Evolutionary conservation across 2,329 filamentous ascomycete species (phyloP).

Genomic region (Fusarium acutatum): DNA sequence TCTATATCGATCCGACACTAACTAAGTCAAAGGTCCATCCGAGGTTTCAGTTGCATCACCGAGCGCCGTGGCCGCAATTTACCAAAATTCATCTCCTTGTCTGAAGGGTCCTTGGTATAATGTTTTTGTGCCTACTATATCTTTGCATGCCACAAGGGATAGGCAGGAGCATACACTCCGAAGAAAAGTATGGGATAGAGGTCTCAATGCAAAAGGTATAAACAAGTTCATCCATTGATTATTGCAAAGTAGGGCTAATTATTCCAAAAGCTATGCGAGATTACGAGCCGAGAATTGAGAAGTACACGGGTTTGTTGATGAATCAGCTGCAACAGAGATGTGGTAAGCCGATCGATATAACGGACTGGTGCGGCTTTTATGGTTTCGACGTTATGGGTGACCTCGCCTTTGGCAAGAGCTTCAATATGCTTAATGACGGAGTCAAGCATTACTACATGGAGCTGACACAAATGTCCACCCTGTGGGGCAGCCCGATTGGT

Average conservation of each 20-base stretch:
- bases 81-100: background rate
- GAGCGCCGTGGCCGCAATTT: background rate
- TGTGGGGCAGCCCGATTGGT: background rate
- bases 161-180: background rate
- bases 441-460: background rate
- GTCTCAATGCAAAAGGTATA: background rate
- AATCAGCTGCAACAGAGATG: background rate
- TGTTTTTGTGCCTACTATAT: background rate
- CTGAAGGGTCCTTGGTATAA: background rate
- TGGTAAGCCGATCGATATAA: background rate
- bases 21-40: background rate
- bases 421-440: background rate
- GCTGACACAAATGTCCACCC: background rate
- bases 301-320: background rate
- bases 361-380: background rate
- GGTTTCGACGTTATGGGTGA: background rate
- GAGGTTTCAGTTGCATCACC: background rate
- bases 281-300: background rate
- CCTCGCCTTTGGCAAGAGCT: background rate
- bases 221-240: rapidly evolving
- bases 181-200: background rate
- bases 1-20: background rate
- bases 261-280: background rate
- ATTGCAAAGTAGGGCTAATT: background rate
- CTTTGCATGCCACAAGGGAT: background rate